Evolutionary conservation across 352 stramenopile genomes (phyloP).

Genomic region (Globisporangium heterothallicum): DNA sequence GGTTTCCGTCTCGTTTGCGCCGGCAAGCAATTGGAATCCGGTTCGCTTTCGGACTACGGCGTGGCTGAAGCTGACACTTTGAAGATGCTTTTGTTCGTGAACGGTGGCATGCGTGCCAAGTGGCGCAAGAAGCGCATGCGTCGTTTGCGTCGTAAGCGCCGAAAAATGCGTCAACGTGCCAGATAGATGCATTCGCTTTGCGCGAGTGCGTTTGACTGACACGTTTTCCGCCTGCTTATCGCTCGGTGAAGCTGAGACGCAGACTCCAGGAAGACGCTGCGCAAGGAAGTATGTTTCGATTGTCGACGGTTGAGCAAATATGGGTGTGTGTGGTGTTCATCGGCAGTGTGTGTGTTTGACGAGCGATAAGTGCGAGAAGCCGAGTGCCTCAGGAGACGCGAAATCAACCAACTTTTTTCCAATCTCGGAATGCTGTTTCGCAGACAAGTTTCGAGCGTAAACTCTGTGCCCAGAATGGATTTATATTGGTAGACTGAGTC

Average conservation of each 20-base stretch:
- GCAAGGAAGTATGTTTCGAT: no score
- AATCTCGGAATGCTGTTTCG: background rate
- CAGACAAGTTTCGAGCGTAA: no score
- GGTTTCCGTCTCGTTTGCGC: conserved; percentile 89
- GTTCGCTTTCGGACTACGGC: conserved; percentile 89
- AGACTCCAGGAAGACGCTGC: background rate
- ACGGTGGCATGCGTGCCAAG: conserved; percentile 95
- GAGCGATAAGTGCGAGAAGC: background rate
- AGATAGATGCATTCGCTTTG: conserved; percentile 83
- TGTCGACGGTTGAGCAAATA: background rate
- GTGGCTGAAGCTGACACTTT: conserved; percentile 91
- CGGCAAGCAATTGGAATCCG: conserved; percentile 68
- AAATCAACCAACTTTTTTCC: background rate
- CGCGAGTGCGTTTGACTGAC: background rate
- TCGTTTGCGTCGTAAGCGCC: conserved; percentile 95
- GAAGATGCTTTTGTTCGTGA: conserved; percentile 88
- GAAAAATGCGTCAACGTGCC: conserved; percentile 98
- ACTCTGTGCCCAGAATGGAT: background rate
- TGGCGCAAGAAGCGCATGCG: conserved; percentile 99
- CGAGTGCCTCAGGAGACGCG: background rate
- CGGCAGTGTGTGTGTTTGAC: background rate
- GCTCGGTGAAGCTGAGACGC: background rate
- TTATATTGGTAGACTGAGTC: background rate
- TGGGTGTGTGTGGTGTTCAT: background rate
- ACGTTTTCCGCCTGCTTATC: background rate